Percentiles rank a stretch among this genome's conserved stretches.
Conservation (phyloP, 192 early-diverging fungal genomes). For the Podila verticillata region DNA sequence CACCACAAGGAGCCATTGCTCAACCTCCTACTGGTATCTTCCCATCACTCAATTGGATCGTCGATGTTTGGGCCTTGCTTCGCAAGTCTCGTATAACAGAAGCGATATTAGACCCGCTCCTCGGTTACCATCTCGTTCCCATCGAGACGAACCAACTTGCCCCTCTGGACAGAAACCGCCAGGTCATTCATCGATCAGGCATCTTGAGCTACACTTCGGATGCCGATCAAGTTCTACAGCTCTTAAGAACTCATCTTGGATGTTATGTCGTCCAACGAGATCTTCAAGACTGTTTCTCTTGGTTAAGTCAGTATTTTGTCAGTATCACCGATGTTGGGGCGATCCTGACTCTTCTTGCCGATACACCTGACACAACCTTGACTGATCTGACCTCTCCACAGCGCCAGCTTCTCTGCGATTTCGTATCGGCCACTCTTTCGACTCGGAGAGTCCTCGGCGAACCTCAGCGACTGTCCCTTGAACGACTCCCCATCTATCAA, state of each 20-base stretch:
- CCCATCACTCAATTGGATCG: conserved; percentile 17
- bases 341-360: too few relatives aligned
- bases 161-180: not conserved
- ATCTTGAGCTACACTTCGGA: not conserved
- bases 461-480: too few relatives aligned
- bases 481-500: conserved; percentile 7
- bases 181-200: not conserved
- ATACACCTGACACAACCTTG: too few relatives aligned
- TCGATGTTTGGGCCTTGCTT: conserved; percentile 16
- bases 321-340: too few relatives aligned
- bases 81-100: too few relatives aligned
- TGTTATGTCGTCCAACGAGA: too few relatives aligned
- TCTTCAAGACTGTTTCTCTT: too few relatives aligned
- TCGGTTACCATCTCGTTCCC: conserved; percentile 9
- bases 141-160: not conserved
- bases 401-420: too few relatives aligned
- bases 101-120: not conserved
- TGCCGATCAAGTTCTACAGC: not conserved
- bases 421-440: too few relatives aligned
- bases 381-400: too few relatives aligned
- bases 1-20: not conserved
- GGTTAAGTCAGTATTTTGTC: too few relatives aligned
- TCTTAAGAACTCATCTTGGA: not conserved
- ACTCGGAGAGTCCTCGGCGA: too few relatives aligned
- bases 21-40: not conserved